Conservation (phyloP, 2,329 filamentous ascomycete genomes). For the Paecilomyces sp. region DNA sequence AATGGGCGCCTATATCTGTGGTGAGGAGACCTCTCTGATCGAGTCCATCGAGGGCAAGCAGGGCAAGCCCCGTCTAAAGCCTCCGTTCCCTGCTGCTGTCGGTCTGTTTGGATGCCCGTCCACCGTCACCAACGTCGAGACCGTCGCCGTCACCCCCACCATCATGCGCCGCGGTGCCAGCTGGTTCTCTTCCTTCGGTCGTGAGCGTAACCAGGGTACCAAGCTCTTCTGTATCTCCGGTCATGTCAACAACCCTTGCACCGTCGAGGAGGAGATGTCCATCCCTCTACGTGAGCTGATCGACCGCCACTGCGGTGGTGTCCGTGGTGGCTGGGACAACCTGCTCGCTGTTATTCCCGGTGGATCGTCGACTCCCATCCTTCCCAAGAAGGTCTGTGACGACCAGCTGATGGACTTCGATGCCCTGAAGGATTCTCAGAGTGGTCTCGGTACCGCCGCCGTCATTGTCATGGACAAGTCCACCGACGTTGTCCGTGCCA, state of each 20-base stretch:
- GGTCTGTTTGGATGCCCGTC: slow-evolving; percentile 97
- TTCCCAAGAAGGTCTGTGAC: slow-evolving; percentile 84
- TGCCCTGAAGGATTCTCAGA: slow-evolving; percentile 94
- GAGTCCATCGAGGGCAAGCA: slow-evolving; percentile 98
- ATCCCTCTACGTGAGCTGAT: slow-evolving; percentile 94
- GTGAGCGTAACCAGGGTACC: slow-evolving; percentile 92
- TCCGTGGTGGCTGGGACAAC: slow-evolving; percentile 96
- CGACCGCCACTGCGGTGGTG: slow-evolving; percentile 96
- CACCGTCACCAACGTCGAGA: slow-evolving; percentile 97
- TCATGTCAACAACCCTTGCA: slow-evolving; percentile 96
- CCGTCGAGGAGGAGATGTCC: slow-evolving; percentile 99
- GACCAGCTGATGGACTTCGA: slow-evolving; percentile 99
- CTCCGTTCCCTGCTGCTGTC: slow-evolving; percentile 93
- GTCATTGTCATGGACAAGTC: slow-evolving; percentile 99
- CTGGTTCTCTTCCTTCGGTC: slow-evolving; percentile 93
- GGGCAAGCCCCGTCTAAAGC: slow-evolving; percentile 97
- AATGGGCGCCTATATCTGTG: slow-evolving; percentile 95
- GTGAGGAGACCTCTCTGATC: slow-evolving; percentile 96
- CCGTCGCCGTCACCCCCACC: slow-evolving; percentile 87
- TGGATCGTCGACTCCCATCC: slow-evolving; percentile 90
- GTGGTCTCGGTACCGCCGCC: slow-evolving; percentile 91
- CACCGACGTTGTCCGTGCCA: slow-evolving; percentile 89
- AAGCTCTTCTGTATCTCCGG: slow-evolving; percentile 98
- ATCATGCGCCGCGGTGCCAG: slow-evolving; percentile 85
- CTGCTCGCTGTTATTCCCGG: slow-evolving; percentile 90